phyloP scores from a whole-genome alignment of 805 yeast genomes.

The Saccharomyces eubayanus region DNA sequence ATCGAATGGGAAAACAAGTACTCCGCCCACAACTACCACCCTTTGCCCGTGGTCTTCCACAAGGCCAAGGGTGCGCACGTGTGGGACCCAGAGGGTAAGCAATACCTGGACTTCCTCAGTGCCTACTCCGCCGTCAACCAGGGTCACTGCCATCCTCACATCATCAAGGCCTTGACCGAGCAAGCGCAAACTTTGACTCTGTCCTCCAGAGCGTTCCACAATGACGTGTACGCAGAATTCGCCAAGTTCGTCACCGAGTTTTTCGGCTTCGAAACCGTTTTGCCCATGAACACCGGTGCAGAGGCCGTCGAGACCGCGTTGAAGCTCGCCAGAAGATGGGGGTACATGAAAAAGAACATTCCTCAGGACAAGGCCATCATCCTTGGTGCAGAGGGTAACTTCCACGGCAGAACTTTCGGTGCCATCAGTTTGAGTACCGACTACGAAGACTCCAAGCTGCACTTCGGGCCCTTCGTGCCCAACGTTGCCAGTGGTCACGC shows the following conservation, averaged over 20 bases:
- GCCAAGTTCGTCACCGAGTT: slow-evolving; percentile 84
- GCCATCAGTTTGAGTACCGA: slow-evolving; percentile 94
- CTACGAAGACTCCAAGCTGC: slow-evolving; percentile 70
- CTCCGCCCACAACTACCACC: slow-evolving; percentile 96
- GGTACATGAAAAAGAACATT: slow-evolving; percentile 79
- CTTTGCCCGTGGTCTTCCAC: slow-evolving; percentile 87
- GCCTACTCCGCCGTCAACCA: slow-evolving; percentile 97
- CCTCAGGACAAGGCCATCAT: slow-evolving; percentile 78
- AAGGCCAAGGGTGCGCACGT: slow-evolving; percentile 86
- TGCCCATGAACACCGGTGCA: slow-evolving; percentile 98
- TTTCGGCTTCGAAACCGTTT: slow-evolving; percentile 83
- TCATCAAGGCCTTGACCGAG: slow-evolving; percentile 71
- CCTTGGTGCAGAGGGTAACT: slow-evolving; percentile 79
- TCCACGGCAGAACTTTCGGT: slow-evolving; percentile 95
- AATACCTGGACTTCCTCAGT: slow-evolving; percentile 83
- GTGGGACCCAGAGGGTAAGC: slow-evolving; percentile 97
- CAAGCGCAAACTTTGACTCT: slow-evolving; percentile 81
- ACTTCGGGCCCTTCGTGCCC: slow-evolving; percentile 82
- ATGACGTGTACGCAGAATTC: slow-evolving; percentile 76
- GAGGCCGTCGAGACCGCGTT: slow-evolving; percentile 96
- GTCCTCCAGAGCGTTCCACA: slow-evolving; percentile 87
- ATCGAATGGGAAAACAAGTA: slow-evolving; percentile 61
- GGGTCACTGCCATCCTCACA: slow-evolving; percentile 96
- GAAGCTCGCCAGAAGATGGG: slow-evolving; percentile 96
- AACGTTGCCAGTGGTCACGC: slow-evolving; percentile 67